Conservation (phyloP, 2,329 filamentous ascomycete genomes). For the Colletotrichum orbiculare region DNA sequence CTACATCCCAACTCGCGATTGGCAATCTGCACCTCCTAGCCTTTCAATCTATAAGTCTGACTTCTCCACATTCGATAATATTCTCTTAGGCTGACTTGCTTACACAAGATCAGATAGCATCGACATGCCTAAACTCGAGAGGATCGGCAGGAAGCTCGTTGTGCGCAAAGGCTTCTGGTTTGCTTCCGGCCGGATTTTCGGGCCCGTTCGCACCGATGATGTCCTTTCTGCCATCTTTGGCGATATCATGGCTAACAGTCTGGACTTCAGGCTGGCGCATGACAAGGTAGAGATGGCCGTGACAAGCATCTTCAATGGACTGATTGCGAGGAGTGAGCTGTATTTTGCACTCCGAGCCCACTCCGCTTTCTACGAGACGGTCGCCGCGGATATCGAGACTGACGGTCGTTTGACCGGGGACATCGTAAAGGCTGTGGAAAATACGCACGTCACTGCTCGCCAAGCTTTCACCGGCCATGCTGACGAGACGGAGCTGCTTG, state of each 20-base stretch:
- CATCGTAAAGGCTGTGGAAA: background rate
- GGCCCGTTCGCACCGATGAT: too few relatives aligned
- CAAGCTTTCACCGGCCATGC: accelerated
- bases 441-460: background rate
- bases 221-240: background rate
- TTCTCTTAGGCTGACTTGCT: background rate
- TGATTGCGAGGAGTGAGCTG: background rate
- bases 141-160: background rate
- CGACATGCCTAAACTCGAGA: background rate
- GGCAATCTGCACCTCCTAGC: too few relatives aligned
- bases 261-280: accelerated
- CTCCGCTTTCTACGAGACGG: background rate
- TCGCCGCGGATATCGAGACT: background rate
- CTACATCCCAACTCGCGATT: too few relatives aligned
- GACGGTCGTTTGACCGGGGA: background rate
- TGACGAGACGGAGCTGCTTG: accelerated
- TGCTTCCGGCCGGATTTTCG: background rate
- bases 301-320: background rate
- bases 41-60: too few relatives aligned
- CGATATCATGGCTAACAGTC: background rate
- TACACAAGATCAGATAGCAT: background rate
- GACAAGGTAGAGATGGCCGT: background rate
- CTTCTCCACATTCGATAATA: too few relatives aligned
- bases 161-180: background rate
- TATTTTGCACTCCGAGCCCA: background rate